These are phyloP conservation scores for Neospermospora avenae DNA, from an alignment of 2,329 filamentous ascomycete species.

Conservation along the genomic window DNA sequence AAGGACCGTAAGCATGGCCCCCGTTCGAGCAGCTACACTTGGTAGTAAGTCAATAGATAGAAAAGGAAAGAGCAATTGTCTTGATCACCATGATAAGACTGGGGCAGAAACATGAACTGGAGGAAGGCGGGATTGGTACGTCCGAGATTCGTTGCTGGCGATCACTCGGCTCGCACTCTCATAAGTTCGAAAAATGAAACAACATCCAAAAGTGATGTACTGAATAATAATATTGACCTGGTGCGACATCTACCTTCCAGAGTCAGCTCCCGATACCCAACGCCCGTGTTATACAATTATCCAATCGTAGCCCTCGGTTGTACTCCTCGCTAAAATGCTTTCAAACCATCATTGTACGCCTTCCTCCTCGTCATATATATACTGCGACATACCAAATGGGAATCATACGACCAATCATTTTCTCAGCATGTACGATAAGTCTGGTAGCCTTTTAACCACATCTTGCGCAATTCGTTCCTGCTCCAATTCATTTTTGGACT, in stretches of 20 bases:
- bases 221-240: not conserved
- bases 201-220: not conserved
- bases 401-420: slow-evolving; percentile 14
- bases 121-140: no score
- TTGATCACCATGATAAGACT: not conserved
- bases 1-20: not conserved
- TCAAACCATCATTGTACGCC: not conserved
- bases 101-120: not conserved
- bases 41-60: not conserved
- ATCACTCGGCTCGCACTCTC: not conserved
- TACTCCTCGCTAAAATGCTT: slow-evolving; percentile 5
- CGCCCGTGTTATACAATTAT: not conserved
- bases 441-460: slow-evolving; percentile 35
- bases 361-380: not conserved
- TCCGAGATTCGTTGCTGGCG: not conserved
- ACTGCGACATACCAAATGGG: not conserved
- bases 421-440: slow-evolving; percentile 38
- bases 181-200: not conserved
- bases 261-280: not conserved
- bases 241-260: not conserved
- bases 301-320: not conserved
- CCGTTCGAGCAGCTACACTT: not conserved
- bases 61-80: not conserved
- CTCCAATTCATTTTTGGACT: slow-evolving; percentile 30
- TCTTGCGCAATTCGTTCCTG: slow-evolving; percentile 34